Evolutionary conservation across 1,284 basidiomycete genomes (phyloP).

Genomic region (Ustilago vetiveriae): DNA sequence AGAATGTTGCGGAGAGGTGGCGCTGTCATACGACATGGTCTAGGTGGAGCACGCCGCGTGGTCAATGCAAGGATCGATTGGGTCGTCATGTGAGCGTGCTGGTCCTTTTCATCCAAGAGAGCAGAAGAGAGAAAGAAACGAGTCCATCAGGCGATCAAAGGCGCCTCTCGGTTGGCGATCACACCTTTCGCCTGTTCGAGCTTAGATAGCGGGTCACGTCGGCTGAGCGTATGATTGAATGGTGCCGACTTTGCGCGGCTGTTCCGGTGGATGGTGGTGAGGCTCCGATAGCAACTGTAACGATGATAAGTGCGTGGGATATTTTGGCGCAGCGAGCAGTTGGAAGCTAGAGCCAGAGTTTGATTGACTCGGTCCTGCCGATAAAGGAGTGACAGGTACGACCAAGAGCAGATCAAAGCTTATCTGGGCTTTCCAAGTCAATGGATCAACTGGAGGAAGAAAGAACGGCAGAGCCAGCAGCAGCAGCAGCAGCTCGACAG

Average conservation of each 20-base stretch:
- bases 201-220: no score
- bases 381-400: no score
- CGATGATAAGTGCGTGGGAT: background rate
- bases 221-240: no score
- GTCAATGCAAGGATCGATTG: background rate
- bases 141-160: no score
- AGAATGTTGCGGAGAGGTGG: constrained; percentile 26
- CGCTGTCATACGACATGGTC: constrained; percentile 34
- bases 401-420: background rate
- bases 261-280: no score
- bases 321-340: background rate
- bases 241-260: no score
- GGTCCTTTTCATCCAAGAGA: no score
- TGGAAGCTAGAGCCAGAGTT: background rate
- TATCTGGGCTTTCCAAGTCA: background rate
- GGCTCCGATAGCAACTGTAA: background rate
- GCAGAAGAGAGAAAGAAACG: no score
- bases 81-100: constrained; percentile 21
- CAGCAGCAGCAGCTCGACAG: background rate
- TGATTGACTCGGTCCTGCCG: no score
- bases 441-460: background rate
- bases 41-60: constrained; percentile 3
- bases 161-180: no score
- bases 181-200: no score
- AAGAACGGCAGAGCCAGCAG: no score